Evolutionary conservation across 345 rosid species (phyloP).

Genomic region (Trapa incisa): DNA sequence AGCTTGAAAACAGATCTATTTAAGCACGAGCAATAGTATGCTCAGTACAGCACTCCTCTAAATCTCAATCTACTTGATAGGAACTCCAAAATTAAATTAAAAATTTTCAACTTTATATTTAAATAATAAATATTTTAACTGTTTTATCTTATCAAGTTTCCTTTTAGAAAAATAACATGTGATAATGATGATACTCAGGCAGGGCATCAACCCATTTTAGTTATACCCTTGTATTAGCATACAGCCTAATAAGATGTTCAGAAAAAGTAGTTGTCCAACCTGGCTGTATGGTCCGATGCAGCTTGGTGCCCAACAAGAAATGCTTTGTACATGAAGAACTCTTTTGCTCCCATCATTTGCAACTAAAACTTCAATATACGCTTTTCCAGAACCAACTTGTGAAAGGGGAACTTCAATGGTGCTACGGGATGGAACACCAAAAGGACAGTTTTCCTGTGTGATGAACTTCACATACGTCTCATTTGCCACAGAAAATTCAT

Average conservation of each 20-base stretch:
- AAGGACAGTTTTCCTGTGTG: constrained; percentile 78
- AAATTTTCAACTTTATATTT: background rate
- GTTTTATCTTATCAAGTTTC: background rate
- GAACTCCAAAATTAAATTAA: background rate
- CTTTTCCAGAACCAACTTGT: constrained; percentile 64
- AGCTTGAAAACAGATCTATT: background rate
- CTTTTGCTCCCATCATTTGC: constrained; percentile 58
- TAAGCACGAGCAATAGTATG: background rate
- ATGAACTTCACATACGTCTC: constrained; percentile 76
- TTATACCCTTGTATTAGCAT: background rate
- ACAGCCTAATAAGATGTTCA: background rate
- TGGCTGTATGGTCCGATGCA: constrained; percentile 99
- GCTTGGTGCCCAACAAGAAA: constrained; percentile 97
- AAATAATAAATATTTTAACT: background rate
- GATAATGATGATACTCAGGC: background rate
- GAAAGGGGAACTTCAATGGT: constrained; percentile 76
- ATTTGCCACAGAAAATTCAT: constrained; percentile 64
- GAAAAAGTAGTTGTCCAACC: constrained; percentile 23
- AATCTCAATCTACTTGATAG: background rate
- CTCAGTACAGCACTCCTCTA: background rate
- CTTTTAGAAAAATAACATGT: background rate
- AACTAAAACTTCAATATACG: constrained; percentile 70
- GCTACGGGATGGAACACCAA: constrained; percentile 98
- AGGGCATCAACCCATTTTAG: background rate
- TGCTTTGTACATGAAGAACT: constrained; percentile 93